Evolutionary conservation across 1,284 basidiomycete species (phyloP).

Genomic region (Ganoderma meredithae): DNA sequence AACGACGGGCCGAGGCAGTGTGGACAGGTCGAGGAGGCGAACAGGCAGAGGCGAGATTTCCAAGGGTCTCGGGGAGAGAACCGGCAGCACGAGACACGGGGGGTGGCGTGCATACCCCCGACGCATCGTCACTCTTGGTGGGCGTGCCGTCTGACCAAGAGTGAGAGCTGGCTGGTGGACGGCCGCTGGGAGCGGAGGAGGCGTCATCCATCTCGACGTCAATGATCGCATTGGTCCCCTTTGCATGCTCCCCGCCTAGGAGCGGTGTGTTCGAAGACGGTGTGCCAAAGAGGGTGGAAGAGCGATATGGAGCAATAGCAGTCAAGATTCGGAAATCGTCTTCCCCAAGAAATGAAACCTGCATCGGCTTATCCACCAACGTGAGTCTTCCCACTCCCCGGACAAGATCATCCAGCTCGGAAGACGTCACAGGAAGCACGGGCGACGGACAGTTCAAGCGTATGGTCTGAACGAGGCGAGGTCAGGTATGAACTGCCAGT

Average conservation of each 20-base stretch:
- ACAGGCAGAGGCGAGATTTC: neutral
- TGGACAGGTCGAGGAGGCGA: neutral
- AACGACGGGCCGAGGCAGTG: neutral
- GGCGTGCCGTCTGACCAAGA: neutral
- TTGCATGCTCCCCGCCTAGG: neutral
- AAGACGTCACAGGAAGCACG: neutral
- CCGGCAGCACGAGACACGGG: too few relatives aligned
- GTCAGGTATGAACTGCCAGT: neutral
- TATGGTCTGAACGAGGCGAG: neutral
- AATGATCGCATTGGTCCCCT: neutral
- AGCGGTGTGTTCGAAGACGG: neutral
- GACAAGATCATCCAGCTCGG: neutral
- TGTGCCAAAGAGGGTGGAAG: neutral
- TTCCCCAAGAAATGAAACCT: neutral
- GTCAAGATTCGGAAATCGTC: neutral
- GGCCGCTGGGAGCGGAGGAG: neutral
- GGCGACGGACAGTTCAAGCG: neutral
- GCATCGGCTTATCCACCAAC: neutral
- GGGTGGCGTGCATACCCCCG: too few relatives aligned
- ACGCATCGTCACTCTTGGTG: too few relatives aligned
- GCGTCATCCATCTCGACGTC: slow-evolving; percentile 9
- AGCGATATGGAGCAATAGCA: neutral
- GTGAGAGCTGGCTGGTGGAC: neutral
- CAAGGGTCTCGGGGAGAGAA: too few relatives aligned
- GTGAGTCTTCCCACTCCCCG: neutral